Evolutionary conservation across 2,329 filamentous ascomycete species (phyloP).

Genomic region (Cladosporium velox): DNA sequence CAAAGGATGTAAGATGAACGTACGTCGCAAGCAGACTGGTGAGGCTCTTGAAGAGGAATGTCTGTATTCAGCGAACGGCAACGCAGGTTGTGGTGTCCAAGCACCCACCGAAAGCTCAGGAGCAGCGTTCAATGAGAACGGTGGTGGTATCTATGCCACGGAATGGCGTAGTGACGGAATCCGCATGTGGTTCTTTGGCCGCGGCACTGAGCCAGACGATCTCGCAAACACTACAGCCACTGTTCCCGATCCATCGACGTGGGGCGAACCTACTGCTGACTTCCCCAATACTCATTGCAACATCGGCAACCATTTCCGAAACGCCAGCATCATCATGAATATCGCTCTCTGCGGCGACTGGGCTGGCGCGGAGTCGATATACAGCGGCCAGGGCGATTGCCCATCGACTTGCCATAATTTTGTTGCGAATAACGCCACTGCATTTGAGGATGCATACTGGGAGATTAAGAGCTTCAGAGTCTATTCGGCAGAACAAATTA

Average conservation of each 20-base stretch:
- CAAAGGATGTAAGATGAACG: constrained; percentile 36
- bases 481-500: constrained; percentile 29
- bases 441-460: constrained; percentile 42
- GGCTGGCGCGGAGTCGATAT: constrained; percentile 36
- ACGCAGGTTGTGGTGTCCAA: constrained; percentile 36
- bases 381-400: constrained; percentile 32
- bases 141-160: constrained; percentile 38
- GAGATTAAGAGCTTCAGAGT: constrained; percentile 41
- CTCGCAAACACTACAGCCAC: constrained; percentile 38
- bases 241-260: constrained; percentile 60
- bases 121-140: constrained; percentile 33
- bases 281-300: constrained; percentile 53
- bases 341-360: constrained; percentile 44
- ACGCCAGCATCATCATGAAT: constrained; percentile 41
- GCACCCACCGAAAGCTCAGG: constrained; percentile 34
- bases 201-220: constrained; percentile 36
- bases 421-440: constrained; percentile 36
- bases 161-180: constrained; percentile 36
- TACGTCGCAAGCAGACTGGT: constrained; percentile 36
- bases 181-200: constrained; percentile 38
- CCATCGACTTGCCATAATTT: constrained; percentile 36
- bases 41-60: constrained; percentile 33
- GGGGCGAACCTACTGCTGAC: constrained; percentile 64
- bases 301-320: constrained; percentile 39
- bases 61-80: constrained; percentile 29